Evolutionary conservation across 768 basidiomycete species (phyloP).

Genomic region (Rhizopogon salebrosus): DNA sequence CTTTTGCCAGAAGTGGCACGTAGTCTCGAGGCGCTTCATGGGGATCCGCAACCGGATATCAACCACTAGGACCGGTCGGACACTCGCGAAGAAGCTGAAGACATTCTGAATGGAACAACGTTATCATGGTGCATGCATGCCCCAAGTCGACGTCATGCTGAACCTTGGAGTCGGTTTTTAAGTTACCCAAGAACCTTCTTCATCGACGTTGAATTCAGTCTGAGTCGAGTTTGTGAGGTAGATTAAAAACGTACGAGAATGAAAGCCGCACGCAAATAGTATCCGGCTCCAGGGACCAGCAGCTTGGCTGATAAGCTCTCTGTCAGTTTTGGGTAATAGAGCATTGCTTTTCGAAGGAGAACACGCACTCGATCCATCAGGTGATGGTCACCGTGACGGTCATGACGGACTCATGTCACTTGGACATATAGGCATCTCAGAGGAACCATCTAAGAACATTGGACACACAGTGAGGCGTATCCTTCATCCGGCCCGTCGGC

Average conservation of each 20-base stretch:
- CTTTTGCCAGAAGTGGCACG: not conserved
- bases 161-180: not conserved
- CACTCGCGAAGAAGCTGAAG: not conserved
- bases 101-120: not conserved
- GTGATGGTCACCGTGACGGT: not conserved
- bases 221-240: not conserved
- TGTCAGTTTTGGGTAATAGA: not conserved
- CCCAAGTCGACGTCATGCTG: not conserved
- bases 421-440: not conserved
- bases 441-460: too few species aligned
- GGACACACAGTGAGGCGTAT: too few species aligned
- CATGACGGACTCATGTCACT: not conserved
- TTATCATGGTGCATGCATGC: not conserved
- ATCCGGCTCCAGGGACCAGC: not conserved
- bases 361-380: not conserved
- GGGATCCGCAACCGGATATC: not conserved
- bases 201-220: too few species aligned
- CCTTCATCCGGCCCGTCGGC: not conserved
- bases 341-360: not conserved
- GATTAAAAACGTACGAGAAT: conserved; percentile 1
- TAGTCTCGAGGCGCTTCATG: not conserved
- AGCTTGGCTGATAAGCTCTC: not conserved
- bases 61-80: not conserved
- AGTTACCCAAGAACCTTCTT: not conserved
- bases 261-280: not conserved